Evolutionary conservation across 164 flowering plant species (phyloP), one percentile per base, ranked within the genome.

Genomic region (Tinospora cordifolia): DNA sequence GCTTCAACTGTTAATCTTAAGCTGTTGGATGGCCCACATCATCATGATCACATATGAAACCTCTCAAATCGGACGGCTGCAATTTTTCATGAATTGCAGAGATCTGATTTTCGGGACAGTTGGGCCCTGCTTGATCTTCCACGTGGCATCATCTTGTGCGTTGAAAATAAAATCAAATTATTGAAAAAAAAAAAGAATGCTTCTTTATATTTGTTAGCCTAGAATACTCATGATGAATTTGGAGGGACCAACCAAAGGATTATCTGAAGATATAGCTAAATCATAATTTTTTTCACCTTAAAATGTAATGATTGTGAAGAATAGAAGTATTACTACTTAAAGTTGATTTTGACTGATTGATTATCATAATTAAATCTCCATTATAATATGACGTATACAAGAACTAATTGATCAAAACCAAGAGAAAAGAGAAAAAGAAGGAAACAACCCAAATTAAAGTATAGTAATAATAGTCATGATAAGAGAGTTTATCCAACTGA

Each of bases 331-430:
- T 58, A 60, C 13, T 60, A 24, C 8, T 7, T 24, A 60, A 26
- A 26, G 34, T 13, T 51, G 40, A 51, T 34, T 30, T 54, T 68
- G 62, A 68, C 30, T 54, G 36, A 58, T 11, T 68, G 11, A 54
- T 68, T 68, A 30, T 30, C 36, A 30, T 30, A 34, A 38, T 68
- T 68, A 22, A 68, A 49, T 30, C 40, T 13, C 26, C 62, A 62
- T n/a, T 17, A 51, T 51, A 30, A 30, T 30, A 44, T 44, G 22
- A 30, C 36, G 36, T 30, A 30, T 7, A 51, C 47, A 44, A 7
- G 47, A 44, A 44, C 36, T 30, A 30, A 44, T 44, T 7, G 12
- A 6, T 44, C 47, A 44, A 51, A 19, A 21, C 22, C 60, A 6
- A 54, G 24, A 51, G 7, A 51, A 51, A 51, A 51, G 8, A 5